Evolutionary conservation across 805 yeast genomes (phyloP).

Genomic region (Teunomyces gatunensis): DNA sequence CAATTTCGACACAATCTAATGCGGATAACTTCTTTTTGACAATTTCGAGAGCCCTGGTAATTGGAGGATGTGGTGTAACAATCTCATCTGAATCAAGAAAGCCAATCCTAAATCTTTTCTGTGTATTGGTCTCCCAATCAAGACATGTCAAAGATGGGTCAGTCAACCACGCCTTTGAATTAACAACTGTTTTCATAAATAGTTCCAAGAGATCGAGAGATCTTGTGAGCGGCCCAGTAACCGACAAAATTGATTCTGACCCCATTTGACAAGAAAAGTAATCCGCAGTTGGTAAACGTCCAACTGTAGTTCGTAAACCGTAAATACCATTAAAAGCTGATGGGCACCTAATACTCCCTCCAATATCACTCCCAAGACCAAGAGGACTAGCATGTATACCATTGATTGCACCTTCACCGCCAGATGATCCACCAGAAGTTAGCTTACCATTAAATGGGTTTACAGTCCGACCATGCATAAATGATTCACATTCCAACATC

Average conservation of each 20-base stretch:
- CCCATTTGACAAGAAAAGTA: conserved; percentile 35
- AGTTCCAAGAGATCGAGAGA: conserved; percentile 38
- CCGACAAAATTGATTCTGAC: conserved; percentile 34
- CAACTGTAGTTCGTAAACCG: conserved; percentile 44
- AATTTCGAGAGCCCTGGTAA: conserved; percentile 54
- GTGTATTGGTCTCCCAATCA: conserved; percentile 42
- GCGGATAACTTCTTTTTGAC: conserved; percentile 31
- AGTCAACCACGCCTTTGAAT: conserved; percentile 43
- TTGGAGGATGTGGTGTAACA: conserved; percentile 56
- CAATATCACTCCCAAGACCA: conserved; percentile 57
- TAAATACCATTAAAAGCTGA: conserved; percentile 42
- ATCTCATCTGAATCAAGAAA: conserved; percentile 43
- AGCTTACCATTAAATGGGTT: conserved; percentile 44
- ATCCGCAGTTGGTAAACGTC: conserved; percentile 42
- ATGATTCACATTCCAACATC: conserved; percentile 46
- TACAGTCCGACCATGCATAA: conserved; percentile 44
- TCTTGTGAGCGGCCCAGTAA: conserved; percentile 48
- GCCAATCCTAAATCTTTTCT: conserved; percentile 42
- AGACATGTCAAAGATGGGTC: conserved; percentile 54
- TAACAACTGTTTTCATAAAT: conserved; percentile 42
- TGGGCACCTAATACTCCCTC: conserved; percentile 51
- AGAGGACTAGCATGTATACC: conserved; percentile 45
- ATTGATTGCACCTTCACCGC: conserved; percentile 52
- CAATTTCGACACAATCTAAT: conserved; percentile 46
- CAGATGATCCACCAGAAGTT: conserved; percentile 54